These are phyloP conservation scores for Hypoxylon sp. DNA, from an alignment of 2,329 filamentous ascomycete species.

Conservation along the genomic window DNA sequence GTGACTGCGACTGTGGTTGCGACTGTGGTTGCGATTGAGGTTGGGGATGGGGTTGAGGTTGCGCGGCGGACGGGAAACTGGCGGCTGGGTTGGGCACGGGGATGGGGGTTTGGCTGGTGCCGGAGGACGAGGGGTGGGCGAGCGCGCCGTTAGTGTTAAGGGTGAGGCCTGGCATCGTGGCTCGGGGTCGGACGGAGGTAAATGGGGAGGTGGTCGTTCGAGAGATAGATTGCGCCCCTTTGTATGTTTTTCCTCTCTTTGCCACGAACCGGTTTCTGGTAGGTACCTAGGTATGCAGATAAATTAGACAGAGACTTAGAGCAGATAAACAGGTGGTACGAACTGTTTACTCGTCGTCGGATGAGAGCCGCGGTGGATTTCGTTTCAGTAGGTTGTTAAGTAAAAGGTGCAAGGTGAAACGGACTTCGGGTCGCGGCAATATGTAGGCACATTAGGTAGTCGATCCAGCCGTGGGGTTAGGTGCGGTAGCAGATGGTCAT, in stretches of 20 bases:
- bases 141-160: slow-evolving; percentile 45
- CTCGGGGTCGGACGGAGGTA: slow-evolving; percentile 16
- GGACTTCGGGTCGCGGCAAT: background rate
- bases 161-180: slow-evolving; percentile 48
- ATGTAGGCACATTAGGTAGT: background rate
- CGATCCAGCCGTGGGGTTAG: background rate
- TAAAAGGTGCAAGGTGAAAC: background rate
- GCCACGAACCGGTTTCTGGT: background rate
- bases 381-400: background rate
- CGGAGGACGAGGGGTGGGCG: slow-evolving; percentile 7
- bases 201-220: background rate
- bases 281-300: too few species aligned
- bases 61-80: slow-evolving; percentile 5
- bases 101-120: slow-evolving; percentile 7
- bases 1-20: slow-evolving; percentile 13
- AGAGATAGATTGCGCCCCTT: slow-evolving; percentile 18
- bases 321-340: background rate
- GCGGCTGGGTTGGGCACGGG: background rate
- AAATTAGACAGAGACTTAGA: too few species aligned
- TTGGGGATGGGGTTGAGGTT: slow-evolving; percentile 10
- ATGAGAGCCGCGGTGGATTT: background rate
- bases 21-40: slow-evolving; percentile 28
- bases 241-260: background rate
- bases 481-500: background rate
- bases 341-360: background rate